Conservation (phyloP, 169 alveolate species). For the Perkinsus olseni region DNA sequence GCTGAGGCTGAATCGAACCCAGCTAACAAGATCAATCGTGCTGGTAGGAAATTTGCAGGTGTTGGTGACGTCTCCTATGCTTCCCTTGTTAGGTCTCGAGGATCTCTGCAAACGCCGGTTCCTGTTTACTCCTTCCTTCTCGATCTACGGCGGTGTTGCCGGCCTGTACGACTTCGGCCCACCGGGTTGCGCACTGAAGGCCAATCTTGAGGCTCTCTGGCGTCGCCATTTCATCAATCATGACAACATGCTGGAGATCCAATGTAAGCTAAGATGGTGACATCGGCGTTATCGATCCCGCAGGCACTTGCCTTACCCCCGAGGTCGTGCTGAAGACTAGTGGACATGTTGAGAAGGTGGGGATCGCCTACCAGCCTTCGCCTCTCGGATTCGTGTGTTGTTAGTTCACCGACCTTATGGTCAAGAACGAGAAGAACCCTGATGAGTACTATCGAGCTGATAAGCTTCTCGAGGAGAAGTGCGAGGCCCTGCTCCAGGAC, state of each 20-base stretch:
- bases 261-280: conserved; percentile 13
- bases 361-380: too few species aligned
- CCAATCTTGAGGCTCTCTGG: conserved; percentile 87
- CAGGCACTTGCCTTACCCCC: conserved; percentile 81
- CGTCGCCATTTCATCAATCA: conserved; percentile 88
- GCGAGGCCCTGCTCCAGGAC: background rate
- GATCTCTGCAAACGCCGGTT: conserved; percentile 80
- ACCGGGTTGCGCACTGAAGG: conserved; percentile 90
- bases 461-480: conserved; percentile 48
- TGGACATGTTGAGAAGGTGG: conserved; percentile 82
- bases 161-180: conserved; percentile 96
- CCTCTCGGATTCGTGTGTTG: too few species aligned
- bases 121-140: conserved; percentile 83
- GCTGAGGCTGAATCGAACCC: too few species aligned
- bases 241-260: conserved; percentile 92
- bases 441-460: conserved; percentile 79
- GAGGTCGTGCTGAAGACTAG: conserved; percentile 86
- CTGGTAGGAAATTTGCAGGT: too few species aligned
- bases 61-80: too few species aligned
- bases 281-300: conserved; percentile 9
- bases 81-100: conserved; percentile 51
- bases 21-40: too few species aligned
- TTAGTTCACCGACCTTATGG: conserved; percentile 93
- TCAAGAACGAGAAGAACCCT: conserved; percentile 70
- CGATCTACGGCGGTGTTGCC: conserved; percentile 91